A percentile compares a stretch with the other conserved stretches of the same genome.
phyloP scores from a whole-genome alignment of 768 basidiomycete species.

The Tulasnella sp. region DNA sequence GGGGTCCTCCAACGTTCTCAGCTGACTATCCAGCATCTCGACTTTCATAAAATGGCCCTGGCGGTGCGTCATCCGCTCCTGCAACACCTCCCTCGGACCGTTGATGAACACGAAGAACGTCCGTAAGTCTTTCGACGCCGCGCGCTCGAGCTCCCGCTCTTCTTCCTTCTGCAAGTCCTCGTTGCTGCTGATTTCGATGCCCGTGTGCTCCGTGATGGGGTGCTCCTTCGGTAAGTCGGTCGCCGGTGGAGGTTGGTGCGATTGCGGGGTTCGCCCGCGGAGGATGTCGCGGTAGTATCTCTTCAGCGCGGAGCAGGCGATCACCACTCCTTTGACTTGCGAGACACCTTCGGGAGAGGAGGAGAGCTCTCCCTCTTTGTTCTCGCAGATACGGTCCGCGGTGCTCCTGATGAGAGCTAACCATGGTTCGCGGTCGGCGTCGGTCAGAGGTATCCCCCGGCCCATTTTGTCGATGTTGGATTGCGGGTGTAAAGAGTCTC shows the following conservation, averaged over 20 bases:
- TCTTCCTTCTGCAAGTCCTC: not conserved
- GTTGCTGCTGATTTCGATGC: conserved; percentile 15
- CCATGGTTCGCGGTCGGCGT: conserved; percentile 82
- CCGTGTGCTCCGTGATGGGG: not conserved
- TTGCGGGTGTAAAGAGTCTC: conserved; percentile 74
- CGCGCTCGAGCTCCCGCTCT: not conserved
- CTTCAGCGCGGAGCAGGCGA: conserved; percentile 82
- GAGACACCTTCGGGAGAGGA: not conserved
- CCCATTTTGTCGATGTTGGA: conserved; percentile 85
- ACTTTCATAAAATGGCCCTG: conserved; percentile 77
- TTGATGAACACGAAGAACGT: conserved; percentile 78
- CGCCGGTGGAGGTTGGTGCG: conserved; percentile 6
- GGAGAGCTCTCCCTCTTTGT: conserved; percentile 18
- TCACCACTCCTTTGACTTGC: conserved; percentile 45
- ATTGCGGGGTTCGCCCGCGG: conserved; percentile 36
- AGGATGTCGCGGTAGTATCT: conserved; percentile 69
- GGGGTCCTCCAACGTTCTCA: conserved; percentile 59
- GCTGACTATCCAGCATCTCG: conserved; percentile 68
- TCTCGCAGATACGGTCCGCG: conserved; percentile 37
- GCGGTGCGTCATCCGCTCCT: conserved; percentile 52
- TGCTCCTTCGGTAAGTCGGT: not conserved
- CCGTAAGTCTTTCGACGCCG: conserved; percentile 26
- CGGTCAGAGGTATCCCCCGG: conserved; percentile 58
- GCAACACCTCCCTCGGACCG: conserved; percentile 42
- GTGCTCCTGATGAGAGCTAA: conserved; percentile 55